These are phyloP conservation scores for Pestalotiopsis sp. DNA, from an alignment of 2,329 filamentous ascomycete genomes.

Conservation along the genomic window DNA sequence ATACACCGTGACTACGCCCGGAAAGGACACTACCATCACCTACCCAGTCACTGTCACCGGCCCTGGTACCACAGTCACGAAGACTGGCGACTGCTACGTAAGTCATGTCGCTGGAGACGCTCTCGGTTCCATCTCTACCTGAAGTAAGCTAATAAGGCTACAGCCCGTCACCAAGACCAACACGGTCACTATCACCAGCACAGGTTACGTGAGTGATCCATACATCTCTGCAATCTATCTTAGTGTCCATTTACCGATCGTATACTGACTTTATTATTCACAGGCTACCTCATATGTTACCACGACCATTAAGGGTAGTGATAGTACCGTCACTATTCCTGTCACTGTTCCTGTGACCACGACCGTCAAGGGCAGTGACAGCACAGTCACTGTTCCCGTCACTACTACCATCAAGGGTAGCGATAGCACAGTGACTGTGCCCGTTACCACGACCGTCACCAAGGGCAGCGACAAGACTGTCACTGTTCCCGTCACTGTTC, in stretches of 20 bases:
- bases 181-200: background rate
- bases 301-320: background rate
- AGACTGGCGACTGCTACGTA: background rate
- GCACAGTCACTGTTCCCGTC: background rate
- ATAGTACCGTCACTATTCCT: background rate
- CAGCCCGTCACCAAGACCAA: background rate
- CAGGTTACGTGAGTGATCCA: background rate
- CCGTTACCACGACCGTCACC: background rate
- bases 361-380: background rate
- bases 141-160: background rate
- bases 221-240: no score
- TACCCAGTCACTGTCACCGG: slow-evolving; percentile 6
- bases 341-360: background rate
- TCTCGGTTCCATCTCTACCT: background rate
- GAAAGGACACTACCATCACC: background rate
- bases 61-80: background rate
- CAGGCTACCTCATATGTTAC: background rate
- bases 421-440: background rate
- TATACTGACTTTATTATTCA: no score
- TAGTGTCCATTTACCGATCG: no score
- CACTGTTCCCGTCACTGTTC: background rate
- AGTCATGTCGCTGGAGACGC: background rate
- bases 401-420: background rate
- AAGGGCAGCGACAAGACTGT: background rate
- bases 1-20: background rate